Percentiles rank a stretch among this genome's conserved stretches.
Evolutionary conservation across 306 rosid species (phyloP).

Genomic region (Castanopsis chinensis): DNA sequence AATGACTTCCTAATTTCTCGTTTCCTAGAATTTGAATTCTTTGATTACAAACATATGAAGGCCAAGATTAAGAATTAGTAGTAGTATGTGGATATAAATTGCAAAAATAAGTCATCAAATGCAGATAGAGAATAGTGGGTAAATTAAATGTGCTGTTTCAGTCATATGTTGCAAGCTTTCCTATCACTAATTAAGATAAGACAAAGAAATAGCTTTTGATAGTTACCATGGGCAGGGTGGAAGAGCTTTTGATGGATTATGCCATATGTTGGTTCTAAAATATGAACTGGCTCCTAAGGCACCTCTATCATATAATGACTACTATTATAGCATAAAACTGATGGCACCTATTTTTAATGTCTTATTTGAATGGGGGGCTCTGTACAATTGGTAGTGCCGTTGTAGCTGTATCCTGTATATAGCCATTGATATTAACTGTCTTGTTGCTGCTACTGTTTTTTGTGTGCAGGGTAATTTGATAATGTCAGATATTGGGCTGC

Average conservation of each 20-base stretch:
- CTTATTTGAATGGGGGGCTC: background rate
- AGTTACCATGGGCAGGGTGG: too few species aligned
- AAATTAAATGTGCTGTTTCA: background rate
- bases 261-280: background rate
- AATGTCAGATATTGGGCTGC: conserved; percentile 80
- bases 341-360: background rate
- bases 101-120: background rate
- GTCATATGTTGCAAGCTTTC: background rate
- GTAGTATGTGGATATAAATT: background rate
- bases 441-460: too few species aligned
- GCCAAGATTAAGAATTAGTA: background rate
- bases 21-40: background rate
- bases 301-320: conserved; percentile 2
- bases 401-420: background rate
- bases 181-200: background rate
- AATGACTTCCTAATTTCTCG: too few species aligned
- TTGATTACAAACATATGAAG: background rate
- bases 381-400: background rate
- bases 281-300: conserved; percentile 2
- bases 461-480: conserved; percentile 74
- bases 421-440: conserved; percentile 17
- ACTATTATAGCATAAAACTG: conserved; percentile 2
- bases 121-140: background rate
- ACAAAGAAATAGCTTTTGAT: background rate
- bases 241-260: background rate